Conservation (phyloP, 1,284 basidiomycete genomes). For the Xanthoconium separans region DNA sequence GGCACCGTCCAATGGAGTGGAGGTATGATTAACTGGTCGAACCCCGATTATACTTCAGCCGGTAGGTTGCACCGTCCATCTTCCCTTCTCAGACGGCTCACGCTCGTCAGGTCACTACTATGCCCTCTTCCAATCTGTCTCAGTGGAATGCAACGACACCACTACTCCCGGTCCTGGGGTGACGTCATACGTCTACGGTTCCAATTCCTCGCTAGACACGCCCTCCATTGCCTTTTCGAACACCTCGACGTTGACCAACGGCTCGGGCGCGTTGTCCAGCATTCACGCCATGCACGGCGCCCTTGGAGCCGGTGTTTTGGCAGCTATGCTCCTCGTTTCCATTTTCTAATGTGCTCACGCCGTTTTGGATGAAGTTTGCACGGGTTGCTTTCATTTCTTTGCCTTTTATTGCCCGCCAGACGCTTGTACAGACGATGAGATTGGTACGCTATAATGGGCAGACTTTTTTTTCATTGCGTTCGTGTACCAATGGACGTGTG, state of each 20-base stretch:
- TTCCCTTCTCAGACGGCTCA: constrained; percentile 2
- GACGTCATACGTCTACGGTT: constrained; percentile 61
- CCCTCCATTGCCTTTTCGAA: constrained; percentile 58
- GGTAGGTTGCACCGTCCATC: constrained; percentile 32
- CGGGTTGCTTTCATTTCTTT: too few relatives aligned
- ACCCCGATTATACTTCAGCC: constrained; percentile 68
- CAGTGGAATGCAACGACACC: constrained; percentile 59
- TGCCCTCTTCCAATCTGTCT: constrained; percentile 54
- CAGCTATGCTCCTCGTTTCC: constrained; percentile 24
- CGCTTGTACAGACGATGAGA: not conserved
- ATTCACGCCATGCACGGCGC: constrained; percentile 13
- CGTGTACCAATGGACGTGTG: constrained; percentile 2
- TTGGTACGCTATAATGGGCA: not conserved
- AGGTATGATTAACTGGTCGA: too few relatives aligned
- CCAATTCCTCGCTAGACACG: constrained; percentile 49
- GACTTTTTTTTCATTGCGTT: not conserved
- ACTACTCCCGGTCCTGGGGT: constrained; percentile 40
- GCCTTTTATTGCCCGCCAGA: not conserved
- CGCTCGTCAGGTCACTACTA: constrained; percentile 53
- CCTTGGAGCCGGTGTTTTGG: constrained; percentile 16
- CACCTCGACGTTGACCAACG: constrained; percentile 47
- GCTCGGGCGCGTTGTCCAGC: constrained; percentile 23
- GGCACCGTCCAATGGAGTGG: constrained; percentile 71
- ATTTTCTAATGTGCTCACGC: constrained; percentile 22
- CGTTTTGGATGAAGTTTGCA: not conserved